Conservation (phyloP, 106 monocot species). For the Dactylorhiza incarnata region DNA sequence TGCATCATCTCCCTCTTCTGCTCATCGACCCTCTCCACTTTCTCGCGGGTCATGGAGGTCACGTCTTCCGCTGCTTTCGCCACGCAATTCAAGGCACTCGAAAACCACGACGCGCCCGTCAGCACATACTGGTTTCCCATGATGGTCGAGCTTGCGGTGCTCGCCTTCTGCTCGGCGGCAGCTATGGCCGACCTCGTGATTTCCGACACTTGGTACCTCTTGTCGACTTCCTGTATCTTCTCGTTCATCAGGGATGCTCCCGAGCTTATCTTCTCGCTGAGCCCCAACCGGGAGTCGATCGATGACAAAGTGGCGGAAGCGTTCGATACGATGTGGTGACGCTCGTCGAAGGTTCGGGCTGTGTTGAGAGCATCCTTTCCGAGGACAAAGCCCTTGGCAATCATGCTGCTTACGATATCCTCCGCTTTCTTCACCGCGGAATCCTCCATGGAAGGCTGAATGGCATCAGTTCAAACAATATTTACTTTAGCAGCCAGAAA, state of each 20-base stretch:
- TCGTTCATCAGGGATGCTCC: conserved; percentile 51
- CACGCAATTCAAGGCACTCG: conserved; percentile 44
- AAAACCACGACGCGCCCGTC: conserved; percentile 68
- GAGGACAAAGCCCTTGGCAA: conserved; percentile 78
- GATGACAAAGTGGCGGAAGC: conserved; percentile 61
- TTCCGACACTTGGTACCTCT: conserved; percentile 62
- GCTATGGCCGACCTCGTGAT: conserved; percentile 62
- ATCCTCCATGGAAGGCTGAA: not conserved
- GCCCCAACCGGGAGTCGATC: conserved; percentile 51
- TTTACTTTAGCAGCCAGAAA: not conserved
- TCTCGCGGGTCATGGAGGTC: conserved; percentile 57
- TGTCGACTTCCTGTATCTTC: conserved; percentile 65
- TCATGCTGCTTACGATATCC: conserved; percentile 74
- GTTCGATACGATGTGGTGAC: conserved; percentile 47
- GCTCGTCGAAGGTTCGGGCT: conserved; percentile 71
- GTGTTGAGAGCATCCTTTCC: conserved; percentile 72
- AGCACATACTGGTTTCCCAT: conserved; percentile 62
- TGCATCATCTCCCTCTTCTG: conserved; percentile 46
- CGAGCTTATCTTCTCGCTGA: conserved; percentile 66
- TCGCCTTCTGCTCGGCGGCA: conserved; percentile 63
- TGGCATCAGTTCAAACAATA: conserved; percentile 1
- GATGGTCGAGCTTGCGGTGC: conserved; percentile 41
- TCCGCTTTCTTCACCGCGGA: conserved; percentile 51
- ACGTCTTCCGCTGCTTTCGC: conserved; percentile 65
- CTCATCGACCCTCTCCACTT: conserved; percentile 58